Percentiles rank a stretch among this genome's conserved stretches.
These are phyloP conservation scores for Peronospora farinosa DNA, from an alignment of 352 stramenopile species.

Conservation along the genomic window DNA sequence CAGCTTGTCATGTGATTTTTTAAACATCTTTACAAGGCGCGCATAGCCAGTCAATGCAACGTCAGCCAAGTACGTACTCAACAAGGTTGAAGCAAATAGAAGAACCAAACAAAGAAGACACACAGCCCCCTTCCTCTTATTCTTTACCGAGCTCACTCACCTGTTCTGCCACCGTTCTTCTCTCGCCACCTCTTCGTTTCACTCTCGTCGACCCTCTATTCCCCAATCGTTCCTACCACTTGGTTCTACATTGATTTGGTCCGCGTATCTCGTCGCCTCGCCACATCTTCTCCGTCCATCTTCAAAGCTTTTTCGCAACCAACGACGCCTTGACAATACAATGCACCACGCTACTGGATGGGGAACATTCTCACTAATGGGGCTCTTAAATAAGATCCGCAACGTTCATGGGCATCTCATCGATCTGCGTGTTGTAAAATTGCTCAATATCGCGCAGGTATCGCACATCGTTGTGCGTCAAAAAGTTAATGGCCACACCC, in stretches of 20 bases:
- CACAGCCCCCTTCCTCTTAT: conserved; percentile 27
- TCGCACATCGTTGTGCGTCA: conserved; percentile 97
- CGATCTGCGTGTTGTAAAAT: conserved; percentile 99
- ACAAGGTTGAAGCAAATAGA: not conserved
- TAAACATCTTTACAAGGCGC: no score
- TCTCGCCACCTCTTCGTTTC: conserved; percentile 12
- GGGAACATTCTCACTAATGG: conserved; percentile 19
- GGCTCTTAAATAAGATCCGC: conserved; percentile 96
- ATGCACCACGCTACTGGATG: conserved; percentile 12
- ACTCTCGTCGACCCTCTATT: conserved; percentile 28
- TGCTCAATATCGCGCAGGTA: conserved; percentile 99
- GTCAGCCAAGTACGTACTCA: no score
- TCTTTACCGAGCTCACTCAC: conserved; percentile 17
- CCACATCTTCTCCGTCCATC: conserved; percentile 27
- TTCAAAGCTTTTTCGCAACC: conserved; percentile 6
- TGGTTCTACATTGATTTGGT: conserved; percentile 32
- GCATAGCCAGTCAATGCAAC: no score
- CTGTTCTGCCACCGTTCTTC: conserved; percentile 13
- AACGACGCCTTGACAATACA: conserved; percentile 7
- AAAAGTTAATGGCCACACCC: conserved; percentile 99
- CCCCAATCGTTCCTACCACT: conserved; percentile 32
- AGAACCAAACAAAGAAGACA: conserved; percentile 27
- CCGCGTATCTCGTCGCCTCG: conserved; percentile 27
- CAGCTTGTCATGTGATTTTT: no score
- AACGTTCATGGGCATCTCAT: conserved; percentile 99